Evolutionary conservation across 176 grass and related monocot genomes (phyloP), one percentile per base, ranked within the genome.

Genomic region (Pharus latifolius): DNA sequence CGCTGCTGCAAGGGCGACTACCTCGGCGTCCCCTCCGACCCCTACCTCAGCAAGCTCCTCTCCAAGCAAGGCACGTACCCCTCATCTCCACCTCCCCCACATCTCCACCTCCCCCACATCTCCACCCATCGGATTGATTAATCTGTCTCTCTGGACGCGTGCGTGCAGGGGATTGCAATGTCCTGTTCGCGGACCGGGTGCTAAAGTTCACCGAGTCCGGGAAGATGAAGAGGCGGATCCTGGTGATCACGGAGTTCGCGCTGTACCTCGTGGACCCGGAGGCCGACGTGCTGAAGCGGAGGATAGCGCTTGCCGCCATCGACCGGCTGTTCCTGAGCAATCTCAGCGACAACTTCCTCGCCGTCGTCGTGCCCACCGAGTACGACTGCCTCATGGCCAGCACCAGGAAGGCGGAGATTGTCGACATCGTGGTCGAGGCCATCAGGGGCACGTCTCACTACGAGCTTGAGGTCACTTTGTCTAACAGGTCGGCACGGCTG

Each of bases 61-160:
- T 56, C 63, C 22, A 86, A 86, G 25, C 77, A 86, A 80, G 83
- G n/a, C n/a, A n/a, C n/a, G n/a, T n/a, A n/a, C n/a, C n/a, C n/a
- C n/a, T n/a, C n/a, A n/a, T n/a, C n/a, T n/a, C n/a, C n/a, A n/a
- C n/a, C n/a, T n/a, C n/a, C n/a, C n/a, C n/a, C n/a, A n/a, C n/a
- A n/a, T n/a, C n/a, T n/a, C n/a, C n/a, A n/a, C n/a, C n/a, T n/a
- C n/a, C 5, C 15, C 35, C n/a, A 5, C 5, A n/a, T 44, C 6
- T 43, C 56, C 20, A 17, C 16, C 10, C 4, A 43, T 56, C 58
- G 22, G 15, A 23, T 65, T 50, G 13, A 1, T 23, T n/a, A n/a
- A n/a, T n/a, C n/a, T n/a, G n/a, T n/a, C n/a, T n/a, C n/a, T n/a
- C n/a, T n/a, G n/a, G n/a, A n/a, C n/a, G n/a, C 22, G 11, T 32